Conservation (phyloP, 352 stramenopile genomes). For the Pilasporangium apinafurcum region DNA sequence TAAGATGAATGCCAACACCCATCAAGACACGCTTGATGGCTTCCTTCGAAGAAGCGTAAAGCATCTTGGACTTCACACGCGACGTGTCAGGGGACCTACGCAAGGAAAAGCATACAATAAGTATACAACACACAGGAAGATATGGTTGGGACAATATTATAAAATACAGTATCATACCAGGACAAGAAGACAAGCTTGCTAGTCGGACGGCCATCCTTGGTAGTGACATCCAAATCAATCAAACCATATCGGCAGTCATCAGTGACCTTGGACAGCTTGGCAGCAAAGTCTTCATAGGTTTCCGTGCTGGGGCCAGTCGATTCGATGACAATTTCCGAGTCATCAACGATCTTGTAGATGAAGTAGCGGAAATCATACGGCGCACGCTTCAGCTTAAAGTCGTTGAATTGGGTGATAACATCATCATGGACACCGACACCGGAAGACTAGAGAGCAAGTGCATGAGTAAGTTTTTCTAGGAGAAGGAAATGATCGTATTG, state of each 20-base stretch:
- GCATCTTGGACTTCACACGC: slow-evolving; percentile 93
- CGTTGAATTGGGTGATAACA: slow-evolving; percentile 90
- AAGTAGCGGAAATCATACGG: slow-evolving; percentile 93
- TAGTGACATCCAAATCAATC: slow-evolving; percentile 87
- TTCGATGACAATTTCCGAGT: slow-evolving; percentile 93
- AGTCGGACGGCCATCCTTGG: slow-evolving; percentile 83
- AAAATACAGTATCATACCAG: slow-evolving; percentile 43
- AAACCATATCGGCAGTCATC: slow-evolving; percentile 86
- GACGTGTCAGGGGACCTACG: slow-evolving; percentile 89
- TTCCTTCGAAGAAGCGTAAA: slow-evolving; percentile 94
- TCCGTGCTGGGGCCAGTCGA: slow-evolving; percentile 65
- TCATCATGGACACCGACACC: slow-evolving; percentile 92
- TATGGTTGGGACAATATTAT: neutral
- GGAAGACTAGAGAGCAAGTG: slow-evolving; percentile 80
- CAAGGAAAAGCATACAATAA: neutral
- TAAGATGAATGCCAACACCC: slow-evolving; percentile 94
- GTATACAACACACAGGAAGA: neutral
- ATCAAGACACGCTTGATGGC: slow-evolving; percentile 91
- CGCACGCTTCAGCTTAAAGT: slow-evolving; percentile 94
- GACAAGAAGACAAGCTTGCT: slow-evolving; percentile 92
- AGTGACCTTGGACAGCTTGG: slow-evolving; percentile 63
- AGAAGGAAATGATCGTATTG: neutral
- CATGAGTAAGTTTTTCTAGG: no score
- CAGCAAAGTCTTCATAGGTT: slow-evolving; percentile 86
- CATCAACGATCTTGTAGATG: slow-evolving; percentile 93